Evolutionary conservation across 2,329 filamentous ascomycete species (phyloP), one percentile per base, ranked within the genome.

Genomic region (Penicillium crustosum): DNA sequence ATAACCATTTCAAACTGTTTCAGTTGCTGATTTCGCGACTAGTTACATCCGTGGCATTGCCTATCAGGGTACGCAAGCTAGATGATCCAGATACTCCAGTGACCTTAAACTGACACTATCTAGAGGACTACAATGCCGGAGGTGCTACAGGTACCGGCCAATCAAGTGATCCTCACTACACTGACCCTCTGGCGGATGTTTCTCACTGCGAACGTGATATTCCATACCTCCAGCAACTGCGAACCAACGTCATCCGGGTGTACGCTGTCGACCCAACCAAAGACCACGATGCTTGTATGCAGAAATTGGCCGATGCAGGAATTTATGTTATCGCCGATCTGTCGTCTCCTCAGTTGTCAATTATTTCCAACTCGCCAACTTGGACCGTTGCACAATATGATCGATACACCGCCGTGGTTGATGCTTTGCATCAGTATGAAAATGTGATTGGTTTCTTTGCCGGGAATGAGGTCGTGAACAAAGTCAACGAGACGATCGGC

Each of bases 401-500:
- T 43, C 89, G 91, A 61, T 97, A 97, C 81, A 89, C 86, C 57
- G 78, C 77, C 19, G 93, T 97, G 58, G 80, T 97, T 60, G 92
- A 97, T 71, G 82, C 84, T 62, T 79, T 97, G 69, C 81, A 83
- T 64, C 81, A 89, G 72, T 97, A 95, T 82, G 83, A 84, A 75
- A 97, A 97, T 79, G 87, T 90, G 49, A 86, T 97, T 61, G 93
- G 93, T 66, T 97, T 97, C 87, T 97, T 97, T 75, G 93, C 92
- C 65, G 94, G 93, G 72, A 97, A 97, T 79, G 93, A 97, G 79
- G 93, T 97, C 62, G 89, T 91, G 67, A 95, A 96, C 82, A 84
- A 87, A 33, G 21, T n/a, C 68, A 82, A 82, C 66, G 91, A 88
- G 82, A 96, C 95, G 83, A 97, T 93, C 35, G 80, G 84, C 57